Evolutionary conservation across 257 asterid genomes (phyloP), one percentile per base, ranked within the genome.

Genomic region (Agastache rugosa): DNA sequence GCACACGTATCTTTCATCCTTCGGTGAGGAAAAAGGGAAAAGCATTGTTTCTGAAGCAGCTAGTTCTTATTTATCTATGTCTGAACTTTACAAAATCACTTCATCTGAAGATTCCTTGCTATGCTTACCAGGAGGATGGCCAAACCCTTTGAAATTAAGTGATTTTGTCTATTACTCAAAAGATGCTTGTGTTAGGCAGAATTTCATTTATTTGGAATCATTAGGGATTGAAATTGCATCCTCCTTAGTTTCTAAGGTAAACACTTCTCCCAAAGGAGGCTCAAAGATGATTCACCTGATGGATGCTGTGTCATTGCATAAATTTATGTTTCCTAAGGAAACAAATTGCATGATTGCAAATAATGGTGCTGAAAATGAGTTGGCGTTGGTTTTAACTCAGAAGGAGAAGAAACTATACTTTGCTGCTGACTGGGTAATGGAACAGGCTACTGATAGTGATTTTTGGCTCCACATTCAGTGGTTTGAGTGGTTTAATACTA

Each of bases 351-450:
- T 27, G 50, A 71, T 69, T 69, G 71, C 77, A 66, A 67, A 67
- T 68, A n/a, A 34, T 72, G 74, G 65, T 20, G 66, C 76, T 55
- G 79, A 29, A 63, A 77, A 42, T 77, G 86, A 79, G 20, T 58
- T 71, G 29, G 87, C 87, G 66, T 75, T 84, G 67, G 83, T 34
- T 70, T 78, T 88, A 68, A 79, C 82, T 37, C 67, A 81, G 76
- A 81, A 88, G 80, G 90, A 81, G 77, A 81, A 88, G 80, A 92
- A 78, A 84, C 80, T 92, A 27, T 48, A 67, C 25, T 87, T 83
- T 83, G 98, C 98, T 82, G 96, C 98, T 70, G 87, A 90, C 75
- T 95, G 99, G 99, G 90, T 81, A 22, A 79, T 92, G 68, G 96
- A 95, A 82, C 97, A 95, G 81, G 96, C 94, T 31, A 79, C 87